These are phyloP conservation scores for Fusarium ramigenum DNA, from an alignment of 2,329 filamentous ascomycete species.

Conservation along the genomic window DNA sequence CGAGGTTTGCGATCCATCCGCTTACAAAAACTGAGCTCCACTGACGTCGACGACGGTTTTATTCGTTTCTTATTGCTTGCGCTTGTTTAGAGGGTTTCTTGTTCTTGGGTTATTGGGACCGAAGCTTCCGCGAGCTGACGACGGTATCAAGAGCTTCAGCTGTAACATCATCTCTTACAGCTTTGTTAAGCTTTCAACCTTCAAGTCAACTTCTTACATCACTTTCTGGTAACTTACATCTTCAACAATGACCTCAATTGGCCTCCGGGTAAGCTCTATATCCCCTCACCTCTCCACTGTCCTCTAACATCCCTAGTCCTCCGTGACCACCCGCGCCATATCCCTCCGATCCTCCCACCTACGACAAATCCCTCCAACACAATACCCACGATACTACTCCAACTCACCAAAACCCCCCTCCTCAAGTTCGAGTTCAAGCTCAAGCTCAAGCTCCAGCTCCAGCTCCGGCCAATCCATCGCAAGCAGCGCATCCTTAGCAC, in stretches of 20 bases:
- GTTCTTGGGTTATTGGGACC: constrained; percentile 2
- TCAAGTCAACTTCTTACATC: not conserved
- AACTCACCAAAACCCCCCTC: constrained; percentile 13
- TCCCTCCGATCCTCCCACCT: constrained; percentile 31
- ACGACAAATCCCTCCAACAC: constrained; percentile 9
- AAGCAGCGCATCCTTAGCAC: not conserved
- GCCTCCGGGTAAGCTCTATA: constrained; percentile 37
- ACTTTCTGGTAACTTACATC: not conserved
- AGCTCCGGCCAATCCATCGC: not conserved
- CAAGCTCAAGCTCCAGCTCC: too few species aligned
- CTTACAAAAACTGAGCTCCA: constrained; percentile 25
- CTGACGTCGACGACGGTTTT: constrained; percentile 12
- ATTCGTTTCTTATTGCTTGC: not conserved
- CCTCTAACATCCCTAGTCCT: constrained; percentile 30
- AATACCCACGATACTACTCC: constrained; percentile 37
- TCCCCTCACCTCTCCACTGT: not conserved
- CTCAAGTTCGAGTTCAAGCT: not conserved
- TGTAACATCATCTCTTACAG: constrained; percentile 1
- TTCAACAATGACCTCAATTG: constrained; percentile 35
- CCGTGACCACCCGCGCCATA: constrained; percentile 35
- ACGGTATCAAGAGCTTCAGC: constrained; percentile 25
- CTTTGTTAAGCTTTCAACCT: not conserved
- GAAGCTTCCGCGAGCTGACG: not conserved
- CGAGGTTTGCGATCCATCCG: constrained; percentile 9
- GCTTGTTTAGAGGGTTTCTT: not conserved